Evolutionary conservation across 306 rosid species (phyloP).

Genomic region (Betula pendula): DNA sequence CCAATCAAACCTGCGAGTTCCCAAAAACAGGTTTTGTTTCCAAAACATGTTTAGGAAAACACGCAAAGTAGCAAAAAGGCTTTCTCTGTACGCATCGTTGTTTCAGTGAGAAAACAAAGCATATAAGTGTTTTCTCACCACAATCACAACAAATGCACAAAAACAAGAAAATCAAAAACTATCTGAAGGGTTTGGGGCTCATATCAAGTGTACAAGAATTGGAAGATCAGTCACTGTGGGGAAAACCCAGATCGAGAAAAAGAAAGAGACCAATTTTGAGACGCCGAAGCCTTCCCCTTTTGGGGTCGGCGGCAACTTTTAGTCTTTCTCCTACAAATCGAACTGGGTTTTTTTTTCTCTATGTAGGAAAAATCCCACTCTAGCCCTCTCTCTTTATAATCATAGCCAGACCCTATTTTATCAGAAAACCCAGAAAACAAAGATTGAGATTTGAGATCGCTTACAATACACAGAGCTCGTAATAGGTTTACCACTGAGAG

Average conservation of each 20-base stretch:
- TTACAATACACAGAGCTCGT: too few species aligned
- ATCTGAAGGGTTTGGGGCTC: slow-evolving; percentile 39
- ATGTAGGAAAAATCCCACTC: slow-evolving; percentile 40
- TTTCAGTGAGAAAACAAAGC: slow-evolving; percentile 36
- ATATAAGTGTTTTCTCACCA: slow-evolving; percentile 22
- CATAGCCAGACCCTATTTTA: slow-evolving; percentile 39
- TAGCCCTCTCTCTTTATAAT: slow-evolving; percentile 89
- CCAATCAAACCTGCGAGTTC: slow-evolving; percentile 15
- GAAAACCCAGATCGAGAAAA: slow-evolving; percentile 19
- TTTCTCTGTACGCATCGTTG: slow-evolving; percentile 54
- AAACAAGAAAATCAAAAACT: background rate
- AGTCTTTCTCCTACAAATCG: slow-evolving; percentile 10
- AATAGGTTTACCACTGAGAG: background rate
- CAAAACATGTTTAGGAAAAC: slow-evolving; percentile 19
- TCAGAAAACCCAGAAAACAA: too few species aligned
- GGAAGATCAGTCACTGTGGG: slow-evolving; percentile 48
- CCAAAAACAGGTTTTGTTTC: slow-evolving; percentile 1
- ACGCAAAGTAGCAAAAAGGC: slow-evolving; percentile 32
- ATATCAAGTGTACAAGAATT: slow-evolving; percentile 67
- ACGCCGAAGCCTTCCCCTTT: slow-evolving; percentile 46
- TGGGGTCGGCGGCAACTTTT: slow-evolving; percentile 50
- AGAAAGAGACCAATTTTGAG: slow-evolving; percentile 24
- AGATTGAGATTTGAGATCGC: too few species aligned
- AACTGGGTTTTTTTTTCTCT: slow-evolving; percentile 15
- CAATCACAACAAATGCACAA: slow-evolving; percentile 41